Percentiles rank a stretch among this genome's conserved stretches.
Conservation (phyloP, 306 rosid species). For the Heteromeles arbutifolia region DNA sequence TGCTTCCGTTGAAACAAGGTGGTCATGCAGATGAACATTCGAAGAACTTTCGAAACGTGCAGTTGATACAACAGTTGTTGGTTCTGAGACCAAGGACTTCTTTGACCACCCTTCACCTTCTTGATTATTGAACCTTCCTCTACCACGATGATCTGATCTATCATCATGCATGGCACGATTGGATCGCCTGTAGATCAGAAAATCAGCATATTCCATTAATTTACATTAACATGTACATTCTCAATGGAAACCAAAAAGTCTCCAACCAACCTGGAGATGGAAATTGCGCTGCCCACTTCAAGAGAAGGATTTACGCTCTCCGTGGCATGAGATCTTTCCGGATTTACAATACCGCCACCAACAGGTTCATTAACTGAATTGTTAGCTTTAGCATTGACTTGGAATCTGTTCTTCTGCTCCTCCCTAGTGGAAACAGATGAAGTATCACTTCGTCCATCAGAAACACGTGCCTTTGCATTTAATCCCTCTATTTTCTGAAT, state of each 20-base stretch:
- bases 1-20: slow-evolving; percentile 32
- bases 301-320: slow-evolving; percentile 32
- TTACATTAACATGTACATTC: slow-evolving; percentile 19
- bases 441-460: slow-evolving; percentile 41
- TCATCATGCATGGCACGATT: slow-evolving; percentile 50
- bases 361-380: slow-evolving; percentile 36
- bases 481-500: slow-evolving; percentile 84
- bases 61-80: slow-evolving; percentile 32
- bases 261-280: slow-evolving; percentile 59
- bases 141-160: slow-evolving; percentile 47
- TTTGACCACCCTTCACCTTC: slow-evolving; percentile 63
- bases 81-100: slow-evolving; percentile 33
- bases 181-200: slow-evolving; percentile 56
- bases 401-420: slow-evolving; percentile 42
- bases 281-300: slow-evolving; percentile 27
- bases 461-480: slow-evolving; percentile 81
- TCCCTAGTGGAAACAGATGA: slow-evolving; percentile 42
- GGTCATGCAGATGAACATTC: slow-evolving; percentile 45
- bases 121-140: slow-evolving; percentile 43
- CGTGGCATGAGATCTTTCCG: slow-evolving; percentile 27
- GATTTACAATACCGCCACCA: slow-evolving; percentile 25
- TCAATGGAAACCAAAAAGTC: slow-evolving; percentile 24
- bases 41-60: slow-evolving; percentile 33
- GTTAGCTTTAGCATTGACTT: slow-evolving; percentile 27
- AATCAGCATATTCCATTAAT: slow-evolving; percentile 21